These are phyloP conservation scores for Apiosordaria backusii DNA, from an alignment of 495 filamentous ascomycete genomes.

Conservation along the genomic window DNA sequence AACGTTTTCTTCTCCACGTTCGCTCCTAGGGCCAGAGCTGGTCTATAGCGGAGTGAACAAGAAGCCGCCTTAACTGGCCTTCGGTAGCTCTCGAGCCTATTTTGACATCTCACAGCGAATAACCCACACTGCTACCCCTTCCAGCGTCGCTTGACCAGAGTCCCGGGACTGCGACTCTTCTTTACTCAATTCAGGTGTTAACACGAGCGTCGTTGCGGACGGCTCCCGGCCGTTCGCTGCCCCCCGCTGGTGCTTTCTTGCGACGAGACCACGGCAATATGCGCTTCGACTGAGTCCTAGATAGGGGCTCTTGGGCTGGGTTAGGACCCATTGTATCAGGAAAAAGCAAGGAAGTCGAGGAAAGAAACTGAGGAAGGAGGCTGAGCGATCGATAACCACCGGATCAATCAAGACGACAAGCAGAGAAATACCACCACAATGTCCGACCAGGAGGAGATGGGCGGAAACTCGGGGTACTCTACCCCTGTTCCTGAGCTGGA, in stretches of 20 bases:
- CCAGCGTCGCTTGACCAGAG: background rate
- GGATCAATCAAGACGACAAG: background rate
- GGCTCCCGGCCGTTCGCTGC: slow-evolving; percentile 41
- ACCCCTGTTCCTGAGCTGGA: slow-evolving; percentile 87
- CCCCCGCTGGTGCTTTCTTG: slow-evolving; percentile 36
- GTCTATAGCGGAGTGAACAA: slow-evolving; percentile 94
- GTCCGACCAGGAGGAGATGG: slow-evolving; percentile 54
- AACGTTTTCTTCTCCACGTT: slow-evolving; percentile 79
- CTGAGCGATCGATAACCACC: slow-evolving; percentile 1
- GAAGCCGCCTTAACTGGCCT: slow-evolving; percentile 92
- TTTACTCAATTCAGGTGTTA: slow-evolving; percentile 8
- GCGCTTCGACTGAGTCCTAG: slow-evolving; percentile 28
- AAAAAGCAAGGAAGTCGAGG: slow-evolving; percentile 1
- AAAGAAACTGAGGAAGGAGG: slow-evolving; percentile 11
- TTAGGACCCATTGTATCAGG: slow-evolving; percentile 20
- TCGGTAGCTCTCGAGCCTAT: slow-evolving; percentile 20
- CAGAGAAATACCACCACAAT: slow-evolving; percentile 37
- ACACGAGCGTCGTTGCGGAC: slow-evolving; percentile 30
- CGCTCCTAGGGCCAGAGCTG: slow-evolving; percentile 88
- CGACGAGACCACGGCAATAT: slow-evolving; percentile 29
- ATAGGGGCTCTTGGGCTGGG: slow-evolving; percentile 27
- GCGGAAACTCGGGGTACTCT: slow-evolving; percentile 53
- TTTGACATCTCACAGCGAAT: slow-evolving; percentile 10
- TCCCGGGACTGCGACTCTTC: slow-evolving; percentile 4
- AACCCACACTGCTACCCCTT: background rate